Base-by-base conservation (phyloP, 768 basidiomycete species). In the Ephemerocybe angulata region DNA sequence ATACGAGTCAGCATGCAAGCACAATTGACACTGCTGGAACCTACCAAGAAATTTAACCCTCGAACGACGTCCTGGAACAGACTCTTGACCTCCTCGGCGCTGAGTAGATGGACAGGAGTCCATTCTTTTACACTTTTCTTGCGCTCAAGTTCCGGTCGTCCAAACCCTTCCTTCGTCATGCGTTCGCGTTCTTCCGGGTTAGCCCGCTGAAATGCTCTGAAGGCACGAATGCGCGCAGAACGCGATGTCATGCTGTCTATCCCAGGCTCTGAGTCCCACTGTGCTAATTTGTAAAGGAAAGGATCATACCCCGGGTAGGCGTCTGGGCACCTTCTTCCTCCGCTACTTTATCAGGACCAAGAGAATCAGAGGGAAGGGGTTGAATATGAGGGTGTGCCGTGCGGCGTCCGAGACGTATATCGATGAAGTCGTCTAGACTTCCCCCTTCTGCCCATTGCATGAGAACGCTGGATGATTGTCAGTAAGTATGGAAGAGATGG, bases 361-460 rank as follows among this genome's bases (percentile, higher is more conserved):
- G 17, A 65, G 33, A 11, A 61, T 54, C 13, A 63, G 62, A 22
- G 63, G 59, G 46, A 67, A 69, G 27, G 5, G 75, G 75, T 53
- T 72, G 76, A 61, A 76, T 72, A 59, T 77, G 77, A 42, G 77
- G 72, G 58, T 79, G 80, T 29, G 73, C 78, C 12, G 78, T 70
- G 37, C 78, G 70, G 8, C 84, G 82, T 4, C 91, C 91, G 2
- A 88, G 75, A 15, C 90, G 88, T 13, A 82, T 77, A 62, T 90
- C 87, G 58, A 94, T 92, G 70, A 91, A 86, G 67, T 93, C 90
- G 61, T 94, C 92, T 27, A 91, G 74, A 62, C 87, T 88, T 54
- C 92, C 92, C 6, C 87, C 90, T 76, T 94, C 90, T 0, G 92
- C 92, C 88, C 88, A 94, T 73, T 93, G 90, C 93, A 94, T 94